Base-by-base conservation (phyloP, 306 rosid species). In the Sicyos baderoa region DNA sequence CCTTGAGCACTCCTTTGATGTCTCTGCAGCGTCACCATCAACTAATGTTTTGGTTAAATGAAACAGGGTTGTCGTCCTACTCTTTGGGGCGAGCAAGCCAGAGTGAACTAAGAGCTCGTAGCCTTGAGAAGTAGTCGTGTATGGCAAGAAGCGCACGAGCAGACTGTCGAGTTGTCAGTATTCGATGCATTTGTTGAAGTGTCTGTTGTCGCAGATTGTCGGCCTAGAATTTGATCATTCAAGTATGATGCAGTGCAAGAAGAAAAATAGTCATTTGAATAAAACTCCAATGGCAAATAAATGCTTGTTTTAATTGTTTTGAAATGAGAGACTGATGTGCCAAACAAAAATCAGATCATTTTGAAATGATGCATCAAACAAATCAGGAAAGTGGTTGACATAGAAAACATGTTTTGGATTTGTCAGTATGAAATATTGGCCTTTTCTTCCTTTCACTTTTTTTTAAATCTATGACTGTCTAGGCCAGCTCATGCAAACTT, bases 21-120 rank as follows among this genome's bases (percentile, higher is more conserved):
- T 63, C 69, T 19, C 69, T 63, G 69, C 69, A 63, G 29, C 19
- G 23, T 62, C 69, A 42, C 29, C 70, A 40, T 32, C 11, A 64
- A 18, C 51, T 63, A 17, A 27, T 16, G 17, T 27, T 62, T 64
- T 17, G 70, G 52, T 64, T 42, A 64, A 42, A 42, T 23, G 15
- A n/a, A 17, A 15, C 47, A 16, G 27, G 16, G 50, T 10, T 37
- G 25, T 9, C 6, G 4, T 42, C 35, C 19, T 64, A 64, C 35
- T 64, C 96, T 84, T 89, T 84, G 0, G 99, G 99, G 14, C 99
- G 99, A 40, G 99, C 97, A 47, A 87, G 86, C 99, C 99, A 93
- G 55, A 93, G 96, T 3, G 99, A 88, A 76, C 99, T 93, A 13
- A 93, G 99, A 76, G 97, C 97, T 0, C 97, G 99, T 16, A 93